Evolutionary conservation across 1,284 basidiomycete species (phyloP), one percentile per base, ranked within the genome.

Genomic region (Sporisorium scitamineum): DNA sequence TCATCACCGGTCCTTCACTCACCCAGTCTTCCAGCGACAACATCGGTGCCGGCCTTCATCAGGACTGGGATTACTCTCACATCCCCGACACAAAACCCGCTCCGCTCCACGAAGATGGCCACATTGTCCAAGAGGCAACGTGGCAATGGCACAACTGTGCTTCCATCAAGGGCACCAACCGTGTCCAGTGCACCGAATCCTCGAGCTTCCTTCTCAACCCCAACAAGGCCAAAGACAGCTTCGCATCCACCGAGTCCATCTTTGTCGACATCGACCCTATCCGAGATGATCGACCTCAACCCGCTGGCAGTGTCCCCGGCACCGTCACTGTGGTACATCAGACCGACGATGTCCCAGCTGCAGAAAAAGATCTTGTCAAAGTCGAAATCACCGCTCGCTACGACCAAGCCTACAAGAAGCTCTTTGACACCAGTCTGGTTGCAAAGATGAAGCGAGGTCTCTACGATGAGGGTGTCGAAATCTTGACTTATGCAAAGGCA

Each of bases 371-470:
- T 18, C 60, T 75, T 20, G 69, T 81, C 60, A 65, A 72, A 47
- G 74, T 81, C 14, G 71, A 81, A 29, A 67, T 81, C 42, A 80
- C 76, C 14, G 80, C 71, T 9, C 68, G 60, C 26, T 80, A 80
- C 64, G 79, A 79, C 45, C 44, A 75, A 31, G 62, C 63, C 1
- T 79, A 73, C 42, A 71, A 69, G 39, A 66, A 75, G 16, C 66
- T 81, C 6, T 65, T 80, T 13, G 66, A 76, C 22, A 69, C 59
- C 18, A 73, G 74, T 37, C 60, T 77, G 0, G 79, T 81, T 5
- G 78, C 74, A 22, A 80, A 79, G 55, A 71, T 80, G 60, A 70
- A 77, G 54, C 73, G 73, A 3, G 77, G 75, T 27, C 51, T 76
- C n/a, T 71, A 68, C 27, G 72, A 80, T 11, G 71, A 79, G 27